Conservation (phyloP, 2,329 filamentous ascomycete species). For the Ophiosphaerella narmari region DNA sequence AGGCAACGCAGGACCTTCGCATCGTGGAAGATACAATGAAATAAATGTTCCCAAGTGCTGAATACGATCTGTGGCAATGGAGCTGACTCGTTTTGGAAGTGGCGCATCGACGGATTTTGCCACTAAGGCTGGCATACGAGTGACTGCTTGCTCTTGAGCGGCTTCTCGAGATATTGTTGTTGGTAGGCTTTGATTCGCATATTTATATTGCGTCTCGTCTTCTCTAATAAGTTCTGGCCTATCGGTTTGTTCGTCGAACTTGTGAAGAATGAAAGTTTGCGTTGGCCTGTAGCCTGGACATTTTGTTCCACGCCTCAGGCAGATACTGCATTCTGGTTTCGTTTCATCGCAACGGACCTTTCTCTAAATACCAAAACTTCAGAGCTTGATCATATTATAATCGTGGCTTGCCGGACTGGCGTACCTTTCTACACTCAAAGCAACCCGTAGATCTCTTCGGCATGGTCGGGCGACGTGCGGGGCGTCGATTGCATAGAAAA, state of each 20-base stretch:
- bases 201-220: slow-evolving; percentile 41
- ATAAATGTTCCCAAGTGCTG: slow-evolving; percentile 42
- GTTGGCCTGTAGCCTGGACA: slow-evolving; percentile 44
- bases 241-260: slow-evolving; percentile 35
- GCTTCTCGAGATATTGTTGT: slow-evolving; percentile 5
- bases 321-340: slow-evolving; percentile 43
- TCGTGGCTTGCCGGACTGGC: slow-evolving; percentile 8
- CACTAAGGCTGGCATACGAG: slow-evolving; percentile 15
- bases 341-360: slow-evolving; percentile 45
- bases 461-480: slow-evolving; percentile 27
- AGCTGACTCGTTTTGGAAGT: slow-evolving; percentile 38
- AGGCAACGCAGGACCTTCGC: slow-evolving; percentile 34
- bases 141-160: slow-evolving; percentile 6
- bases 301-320: slow-evolving; percentile 40
- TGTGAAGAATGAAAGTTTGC: slow-evolving; percentile 42
- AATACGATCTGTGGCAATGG: slow-evolving; percentile 41
- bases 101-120: slow-evolving; percentile 20
- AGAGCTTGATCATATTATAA: slow-evolving; percentile 9
- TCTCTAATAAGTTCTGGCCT: slow-evolving; percentile 40
- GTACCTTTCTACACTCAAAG: slow-evolving; percentile 43
- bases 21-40: slow-evolving; percentile 35
- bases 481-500: slow-evolving; percentile 8
- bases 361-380: slow-evolving; percentile 16
- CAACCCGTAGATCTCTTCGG: slow-evolving; percentile 44
- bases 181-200: slow-evolving; percentile 28